Percentiles rank a stretch among this genome's conserved stretches.
Evolutionary conservation across 2,329 filamentous ascomycete species (phyloP).

Genomic region (Pestalotiopsis fici): DNA sequence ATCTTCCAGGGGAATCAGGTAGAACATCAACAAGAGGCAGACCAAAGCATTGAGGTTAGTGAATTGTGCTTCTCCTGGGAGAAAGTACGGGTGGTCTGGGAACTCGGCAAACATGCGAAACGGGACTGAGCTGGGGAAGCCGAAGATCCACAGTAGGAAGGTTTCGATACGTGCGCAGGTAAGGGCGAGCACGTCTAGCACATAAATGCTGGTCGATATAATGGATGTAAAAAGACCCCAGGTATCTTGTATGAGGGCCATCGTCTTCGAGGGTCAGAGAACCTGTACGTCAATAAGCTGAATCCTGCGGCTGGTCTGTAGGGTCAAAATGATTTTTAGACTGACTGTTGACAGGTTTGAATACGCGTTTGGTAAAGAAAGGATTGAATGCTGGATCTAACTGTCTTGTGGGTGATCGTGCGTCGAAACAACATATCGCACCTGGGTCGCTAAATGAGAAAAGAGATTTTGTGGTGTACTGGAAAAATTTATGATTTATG

Average conservation of each 20-base stretch:
- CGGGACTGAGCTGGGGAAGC: background rate
- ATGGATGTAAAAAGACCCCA: background rate
- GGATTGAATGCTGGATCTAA: background rate
- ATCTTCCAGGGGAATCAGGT: background rate
- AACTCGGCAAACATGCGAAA: background rate
- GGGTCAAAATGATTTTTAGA: background rate
- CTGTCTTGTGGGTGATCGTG: background rate
- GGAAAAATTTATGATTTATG: background rate
- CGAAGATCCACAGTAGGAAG: background rate
- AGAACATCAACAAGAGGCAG: background rate
- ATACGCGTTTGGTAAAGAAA: background rate
- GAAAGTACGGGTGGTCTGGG: background rate
- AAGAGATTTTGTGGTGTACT: background rate
- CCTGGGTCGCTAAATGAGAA: background rate
- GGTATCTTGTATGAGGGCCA: background rate
- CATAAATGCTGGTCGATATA: background rate
- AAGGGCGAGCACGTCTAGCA: background rate
- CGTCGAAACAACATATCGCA: too few relatives aligned
- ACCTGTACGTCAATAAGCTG: background rate
- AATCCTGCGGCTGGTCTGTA: background rate
- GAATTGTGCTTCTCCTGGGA: background rate
- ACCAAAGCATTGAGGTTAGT: background rate
- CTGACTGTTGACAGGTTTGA: too few relatives aligned
- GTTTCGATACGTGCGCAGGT: background rate
- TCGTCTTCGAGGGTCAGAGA: background rate